Conservation (phyloP, 305 asterid species). For the Solanum hybrid region DNA sequence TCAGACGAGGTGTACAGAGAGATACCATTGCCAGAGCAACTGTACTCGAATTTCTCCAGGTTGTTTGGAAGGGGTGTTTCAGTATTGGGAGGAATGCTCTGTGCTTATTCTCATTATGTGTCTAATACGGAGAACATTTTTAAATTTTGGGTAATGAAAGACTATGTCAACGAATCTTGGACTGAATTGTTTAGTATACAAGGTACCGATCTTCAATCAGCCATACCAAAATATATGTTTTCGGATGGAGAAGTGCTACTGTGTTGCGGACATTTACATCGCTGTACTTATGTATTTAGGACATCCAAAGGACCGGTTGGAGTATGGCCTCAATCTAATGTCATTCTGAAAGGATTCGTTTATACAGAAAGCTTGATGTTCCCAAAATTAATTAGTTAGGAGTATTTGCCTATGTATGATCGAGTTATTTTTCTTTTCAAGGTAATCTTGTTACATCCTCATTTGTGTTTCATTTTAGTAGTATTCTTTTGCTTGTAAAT, state of each 20-base stretch:
- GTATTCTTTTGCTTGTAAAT: too few species aligned
- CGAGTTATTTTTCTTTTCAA: background rate
- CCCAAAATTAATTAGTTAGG: background rate
- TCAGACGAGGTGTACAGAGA: background rate
- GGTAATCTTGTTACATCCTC: too few species aligned
- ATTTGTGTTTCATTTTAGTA: too few species aligned
- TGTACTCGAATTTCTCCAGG: too few species aligned
- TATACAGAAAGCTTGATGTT: background rate
- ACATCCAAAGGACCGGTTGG: background rate
- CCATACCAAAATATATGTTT: background rate
- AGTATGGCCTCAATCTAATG: too few species aligned
- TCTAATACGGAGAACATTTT: too few species aligned
- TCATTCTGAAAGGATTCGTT: background rate
- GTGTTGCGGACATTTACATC: background rate
- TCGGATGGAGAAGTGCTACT: background rate
- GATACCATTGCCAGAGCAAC: background rate
- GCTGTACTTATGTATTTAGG: background rate
- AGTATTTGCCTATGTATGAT: background rate
- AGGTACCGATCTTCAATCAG: background rate
- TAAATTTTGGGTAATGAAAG: too few species aligned
- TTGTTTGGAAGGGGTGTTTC: too few species aligned
- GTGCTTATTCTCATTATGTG: too few species aligned
- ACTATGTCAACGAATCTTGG: background rate
- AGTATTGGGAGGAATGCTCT: too few species aligned
- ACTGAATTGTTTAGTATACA: background rate